Conservation (phyloP, 1,284 basidiomycete species). For the Naganishia liquefaciens region DNA sequence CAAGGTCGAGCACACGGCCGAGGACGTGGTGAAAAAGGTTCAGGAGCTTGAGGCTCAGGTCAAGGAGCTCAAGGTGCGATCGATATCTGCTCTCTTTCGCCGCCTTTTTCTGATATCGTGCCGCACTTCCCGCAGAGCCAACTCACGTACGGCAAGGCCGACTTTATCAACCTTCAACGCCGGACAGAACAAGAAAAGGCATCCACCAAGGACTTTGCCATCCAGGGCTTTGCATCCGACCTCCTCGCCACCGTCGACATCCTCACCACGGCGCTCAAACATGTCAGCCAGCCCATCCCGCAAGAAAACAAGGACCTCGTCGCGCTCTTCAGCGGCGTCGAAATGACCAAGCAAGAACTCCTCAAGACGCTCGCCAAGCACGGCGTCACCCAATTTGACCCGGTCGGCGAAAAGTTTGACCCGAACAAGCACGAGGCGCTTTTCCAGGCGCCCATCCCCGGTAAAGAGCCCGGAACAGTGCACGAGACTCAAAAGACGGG, state of each 20-base stretch:
- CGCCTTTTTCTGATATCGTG: constrained; percentile 10
- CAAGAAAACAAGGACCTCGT: constrained; percentile 63
- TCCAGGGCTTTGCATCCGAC: constrained; percentile 83
- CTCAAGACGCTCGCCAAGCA: constrained; percentile 88
- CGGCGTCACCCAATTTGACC: constrained; percentile 87
- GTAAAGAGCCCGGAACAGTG: constrained; percentile 83
- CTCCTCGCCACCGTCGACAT: constrained; percentile 91
- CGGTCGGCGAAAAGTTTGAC: constrained; percentile 90
- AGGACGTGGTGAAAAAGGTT: constrained; percentile 39
- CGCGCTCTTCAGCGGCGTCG: constrained; percentile 80
- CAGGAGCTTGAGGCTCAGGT: constrained; percentile 40
- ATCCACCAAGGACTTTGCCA: constrained; percentile 89
- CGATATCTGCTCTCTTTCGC: background rate
- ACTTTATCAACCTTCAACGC: constrained; percentile 91
- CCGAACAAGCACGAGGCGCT: constrained; percentile 93
- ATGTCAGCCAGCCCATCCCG: constrained; percentile 64
- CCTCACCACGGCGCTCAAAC: constrained; percentile 77
- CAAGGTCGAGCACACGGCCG: constrained; percentile 47
- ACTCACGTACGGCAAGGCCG: constrained; percentile 84
- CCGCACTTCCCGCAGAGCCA: constrained; percentile 62
- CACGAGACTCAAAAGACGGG: constrained; percentile 89
- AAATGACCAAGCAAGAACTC: constrained; percentile 86
- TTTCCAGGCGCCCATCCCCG: constrained; percentile 85
- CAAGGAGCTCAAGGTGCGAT: constrained; percentile 47
- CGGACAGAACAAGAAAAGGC: constrained; percentile 87